Evolutionary conservation across 2,329 filamentous ascomycete genomes (phyloP).

Genomic region (Lecanicillium sp.): DNA sequence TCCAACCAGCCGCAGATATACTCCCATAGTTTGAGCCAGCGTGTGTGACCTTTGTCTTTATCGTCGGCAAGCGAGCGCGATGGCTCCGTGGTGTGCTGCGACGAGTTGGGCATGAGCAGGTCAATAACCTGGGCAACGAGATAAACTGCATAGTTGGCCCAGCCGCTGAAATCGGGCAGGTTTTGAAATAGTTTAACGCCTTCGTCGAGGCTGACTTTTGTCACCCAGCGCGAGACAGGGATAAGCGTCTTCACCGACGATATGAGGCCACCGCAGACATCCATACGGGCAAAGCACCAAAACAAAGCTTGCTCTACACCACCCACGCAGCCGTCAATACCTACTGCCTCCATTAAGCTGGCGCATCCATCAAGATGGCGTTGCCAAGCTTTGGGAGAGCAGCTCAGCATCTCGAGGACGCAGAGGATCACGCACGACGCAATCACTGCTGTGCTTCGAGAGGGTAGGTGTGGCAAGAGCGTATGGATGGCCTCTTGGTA

Average conservation of each 20-base stretch:
- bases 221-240: slow-evolving; percentile 40
- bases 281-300: slow-evolving; percentile 51
- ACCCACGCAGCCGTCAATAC: slow-evolving; percentile 44
- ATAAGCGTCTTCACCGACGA: slow-evolving; percentile 45
- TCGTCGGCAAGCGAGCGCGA: slow-evolving; percentile 14
- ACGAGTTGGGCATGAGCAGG: slow-evolving; percentile 25
- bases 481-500: slow-evolving; percentile 47
- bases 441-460: slow-evolving; percentile 42
- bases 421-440: slow-evolving; percentile 48
- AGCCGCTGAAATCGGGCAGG: slow-evolving; percentile 35
- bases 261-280: slow-evolving; percentile 47
- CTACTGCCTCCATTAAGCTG: slow-evolving; percentile 42
- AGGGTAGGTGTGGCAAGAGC: slow-evolving; percentile 41
- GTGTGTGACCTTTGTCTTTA: slow-evolving; percentile 21
- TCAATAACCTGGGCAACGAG: slow-evolving; percentile 39
- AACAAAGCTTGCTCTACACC: slow-evolving; percentile 45
- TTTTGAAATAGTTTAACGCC: slow-evolving; percentile 31
- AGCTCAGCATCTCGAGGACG: slow-evolving; percentile 48
- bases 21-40: slow-evolving; percentile 34
- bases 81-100: not conserved
- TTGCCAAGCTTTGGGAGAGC: slow-evolving; percentile 42
- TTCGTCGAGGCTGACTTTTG: slow-evolving; percentile 24
- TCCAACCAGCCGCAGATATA: slow-evolving; percentile 37
- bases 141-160: slow-evolving; percentile 46
- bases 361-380: slow-evolving; percentile 48